Evolutionary conservation across 352 stramenopile species (phyloP).

Genomic region (Phytophthora crassamura): DNA sequence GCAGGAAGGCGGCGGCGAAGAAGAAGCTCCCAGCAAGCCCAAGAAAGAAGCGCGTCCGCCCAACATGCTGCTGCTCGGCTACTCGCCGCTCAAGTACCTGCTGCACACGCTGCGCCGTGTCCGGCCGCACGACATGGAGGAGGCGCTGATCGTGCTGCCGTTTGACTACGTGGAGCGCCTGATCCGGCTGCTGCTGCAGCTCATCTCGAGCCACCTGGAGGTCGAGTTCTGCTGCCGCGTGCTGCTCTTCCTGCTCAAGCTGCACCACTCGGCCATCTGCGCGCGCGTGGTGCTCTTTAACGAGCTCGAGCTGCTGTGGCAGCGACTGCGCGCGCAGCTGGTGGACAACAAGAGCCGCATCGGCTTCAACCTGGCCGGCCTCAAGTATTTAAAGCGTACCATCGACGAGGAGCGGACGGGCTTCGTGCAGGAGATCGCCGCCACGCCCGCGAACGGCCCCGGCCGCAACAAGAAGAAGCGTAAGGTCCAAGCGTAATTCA

Average conservation of each 20-base stretch:
- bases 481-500: constrained; percentile 16
- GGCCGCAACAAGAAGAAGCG: constrained; percentile 70
- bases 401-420: constrained; percentile 80
- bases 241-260: constrained; percentile 75
- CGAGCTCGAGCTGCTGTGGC: constrained; percentile 82
- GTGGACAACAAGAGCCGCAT: constrained; percentile 86
- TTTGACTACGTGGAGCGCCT: constrained; percentile 96
- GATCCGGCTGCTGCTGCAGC: constrained; percentile 92
- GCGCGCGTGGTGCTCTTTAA: constrained; percentile 72
- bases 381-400: constrained; percentile 90
- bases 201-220: constrained; percentile 89
- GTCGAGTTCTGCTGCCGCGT: constrained; percentile 93
- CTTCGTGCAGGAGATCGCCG: constrained; percentile 80
- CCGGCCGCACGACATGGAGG: constrained; percentile 96
- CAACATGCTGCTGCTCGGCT: constrained; percentile 96
- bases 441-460: constrained; percentile 22
- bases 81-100: constrained; percentile 95
- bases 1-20: constrained; percentile 30
- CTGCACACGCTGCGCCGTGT: constrained; percentile 94
- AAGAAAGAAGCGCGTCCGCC: constrained; percentile 65
- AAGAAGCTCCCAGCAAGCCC: constrained; percentile 40
- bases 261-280: constrained; percentile 84
- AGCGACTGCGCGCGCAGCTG: constrained; percentile 76
- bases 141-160: constrained; percentile 97
- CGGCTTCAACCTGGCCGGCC: constrained; percentile 86